Conservation (phyloP, 495 filamentous ascomycete genomes). For the Cercophora scortea region DNA sequence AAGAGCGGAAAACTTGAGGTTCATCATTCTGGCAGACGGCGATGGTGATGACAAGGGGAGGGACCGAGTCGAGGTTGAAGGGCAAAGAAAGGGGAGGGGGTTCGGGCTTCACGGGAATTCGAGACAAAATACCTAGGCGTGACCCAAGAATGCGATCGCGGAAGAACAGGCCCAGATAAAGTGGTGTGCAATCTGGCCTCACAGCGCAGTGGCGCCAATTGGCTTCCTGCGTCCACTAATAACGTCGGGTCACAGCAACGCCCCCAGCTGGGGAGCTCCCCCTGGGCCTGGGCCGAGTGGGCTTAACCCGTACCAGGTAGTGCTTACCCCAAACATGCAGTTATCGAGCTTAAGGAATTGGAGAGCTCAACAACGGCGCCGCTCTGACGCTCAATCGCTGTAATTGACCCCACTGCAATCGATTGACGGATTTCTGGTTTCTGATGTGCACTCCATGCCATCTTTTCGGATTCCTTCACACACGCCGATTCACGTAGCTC, state of each 20-base stretch:
- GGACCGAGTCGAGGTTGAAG: constrained; percentile 5
- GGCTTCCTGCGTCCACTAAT: not conserved
- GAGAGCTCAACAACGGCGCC: no score
- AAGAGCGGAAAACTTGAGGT: constrained; percentile 62
- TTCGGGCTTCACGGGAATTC: not conserved
- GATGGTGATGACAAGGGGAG: constrained; percentile 3
- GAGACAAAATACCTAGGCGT: not conserved
- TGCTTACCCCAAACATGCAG: constrained; percentile 12
- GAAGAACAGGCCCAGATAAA: constrained; percentile 4
- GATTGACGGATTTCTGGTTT: no score
- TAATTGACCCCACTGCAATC: no score
- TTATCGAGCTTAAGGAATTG: constrained; percentile 2
- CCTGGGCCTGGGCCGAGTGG: not conserved
- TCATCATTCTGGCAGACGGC: constrained; percentile 53
- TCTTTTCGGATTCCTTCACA: no score
- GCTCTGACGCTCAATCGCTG: no score
- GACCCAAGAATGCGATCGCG: not conserved
- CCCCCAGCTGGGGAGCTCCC: not conserved
- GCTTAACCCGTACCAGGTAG: not conserved
- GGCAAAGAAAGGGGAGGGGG: constrained; percentile 3
- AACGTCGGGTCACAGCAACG: not conserved
- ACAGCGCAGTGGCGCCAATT: not conserved
- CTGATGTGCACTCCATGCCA: no score
- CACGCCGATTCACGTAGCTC: no score
- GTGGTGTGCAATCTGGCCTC: constrained; percentile 19